Base-by-base conservation (phyloP, 352 stramenopile genomes). In the Peronospora belbahrii region DNA sequence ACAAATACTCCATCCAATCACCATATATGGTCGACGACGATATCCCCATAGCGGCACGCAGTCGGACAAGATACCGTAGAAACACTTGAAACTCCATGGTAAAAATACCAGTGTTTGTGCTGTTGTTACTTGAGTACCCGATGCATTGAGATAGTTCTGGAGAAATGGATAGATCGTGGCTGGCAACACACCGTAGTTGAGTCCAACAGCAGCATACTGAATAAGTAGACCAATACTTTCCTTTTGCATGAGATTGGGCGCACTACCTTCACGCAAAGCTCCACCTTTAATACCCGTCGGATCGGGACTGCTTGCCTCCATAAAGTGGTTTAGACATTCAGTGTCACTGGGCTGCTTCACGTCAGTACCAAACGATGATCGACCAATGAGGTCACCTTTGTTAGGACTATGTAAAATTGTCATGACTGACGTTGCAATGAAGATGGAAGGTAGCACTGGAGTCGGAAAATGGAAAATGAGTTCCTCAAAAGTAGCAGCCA, bases 1-100 rank as follows among this genome's bases (percentile, higher is more conserved):
- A 32, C 60, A 83, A n/a, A 80, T 17, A 7, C 40, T 23, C 73
- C 73, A 82, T 2, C 73, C 73, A 7, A 85, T 44, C 7, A 85
- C 40, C 62, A 85, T 82, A 34, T 59, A 85, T 10, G 67, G 63
- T 13, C 67, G 67, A 39, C 73, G 69, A 25, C 73, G 70, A 51
- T 80, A 82, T 24, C 72, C 72, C 35, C 42, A 60, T 30, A 65
- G 48, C 1, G 56, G 56, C 15, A 52, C 41, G 1, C 56, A 65
- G 19, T 65, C 56, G 11, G 56, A 61, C 10, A 65, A 13, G 17
- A 61, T 56, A 8, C 56, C 56, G 23, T 65, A 65, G 44, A 65
- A 61, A 15, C 34, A 51, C 33, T 65, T 65, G 41, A 65, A 65
- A 19, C 50, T 61, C 56, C 56, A 74, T 0, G 59, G 59, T 5